Evolutionary conservation across 345 rosid genomes (phyloP).

Genomic region (Mallotus nudiflorus): DNA sequence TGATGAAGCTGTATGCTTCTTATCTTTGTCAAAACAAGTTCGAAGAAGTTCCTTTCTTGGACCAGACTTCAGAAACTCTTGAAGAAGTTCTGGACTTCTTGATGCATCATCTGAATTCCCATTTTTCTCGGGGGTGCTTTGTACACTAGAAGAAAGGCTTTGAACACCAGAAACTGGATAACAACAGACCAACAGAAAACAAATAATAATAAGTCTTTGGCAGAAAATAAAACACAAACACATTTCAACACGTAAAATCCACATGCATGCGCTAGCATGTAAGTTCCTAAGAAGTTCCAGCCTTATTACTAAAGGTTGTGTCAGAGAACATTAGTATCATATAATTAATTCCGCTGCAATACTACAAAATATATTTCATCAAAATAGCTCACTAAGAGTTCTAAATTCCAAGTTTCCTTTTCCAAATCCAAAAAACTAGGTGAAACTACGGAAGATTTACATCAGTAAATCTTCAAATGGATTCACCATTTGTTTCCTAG

Average conservation of each 20-base stretch:
- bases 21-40: slow-evolving; percentile 48
- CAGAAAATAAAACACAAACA: not conserved
- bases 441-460: no score
- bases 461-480: no score
- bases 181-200: not conserved
- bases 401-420: no score
- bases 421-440: no score
- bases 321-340: not conserved
- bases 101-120: slow-evolving; percentile 61
- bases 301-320: not conserved
- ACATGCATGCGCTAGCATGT: not conserved
- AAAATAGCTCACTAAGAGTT: no score
- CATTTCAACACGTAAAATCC: not conserved
- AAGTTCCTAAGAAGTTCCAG: not conserved
- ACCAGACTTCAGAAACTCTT: slow-evolving; percentile 58
- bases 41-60: slow-evolving; percentile 51
- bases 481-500: no score
- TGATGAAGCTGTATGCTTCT: slow-evolving; percentile 52
- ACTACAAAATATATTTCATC: no score
- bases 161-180: slow-evolving; percentile 49
- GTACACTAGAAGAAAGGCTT: slow-evolving; percentile 63
- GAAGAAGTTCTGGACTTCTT: slow-evolving; percentile 58
- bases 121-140: slow-evolving; percentile 57
- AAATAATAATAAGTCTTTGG: not conserved
- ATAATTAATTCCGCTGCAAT: not conserved